These are phyloP conservation scores for Metroxylon sagu DNA, from an alignment of 176 grass and related monocot genomes.

Conservation along the genomic window DNA sequence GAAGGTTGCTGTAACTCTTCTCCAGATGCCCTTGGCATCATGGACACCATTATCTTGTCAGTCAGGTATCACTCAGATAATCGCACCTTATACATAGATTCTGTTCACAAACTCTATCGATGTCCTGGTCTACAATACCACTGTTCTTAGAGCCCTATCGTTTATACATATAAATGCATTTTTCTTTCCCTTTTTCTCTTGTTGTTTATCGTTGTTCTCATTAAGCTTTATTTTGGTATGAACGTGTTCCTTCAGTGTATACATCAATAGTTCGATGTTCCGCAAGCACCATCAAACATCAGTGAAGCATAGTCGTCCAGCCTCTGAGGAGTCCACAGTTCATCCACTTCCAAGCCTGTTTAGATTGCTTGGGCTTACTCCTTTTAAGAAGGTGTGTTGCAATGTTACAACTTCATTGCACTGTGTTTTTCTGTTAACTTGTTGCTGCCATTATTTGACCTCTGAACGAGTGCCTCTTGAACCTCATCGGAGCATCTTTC, in stretches of 20 bases:
- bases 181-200: background rate
- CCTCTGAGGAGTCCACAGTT: slow-evolving; percentile 49
- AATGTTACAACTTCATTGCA: too few species aligned
- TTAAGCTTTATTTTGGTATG: background rate
- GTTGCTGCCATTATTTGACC: too few species aligned
- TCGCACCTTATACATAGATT: background rate
- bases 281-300: slow-evolving; percentile 33
- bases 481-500: too few species aligned
- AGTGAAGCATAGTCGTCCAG: slow-evolving; percentile 20
- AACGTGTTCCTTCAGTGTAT: slow-evolving; percentile 31
- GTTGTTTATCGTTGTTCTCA: background rate
- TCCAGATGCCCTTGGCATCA: slow-evolving; percentile 63
- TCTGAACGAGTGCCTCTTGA: too few species aligned
- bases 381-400: slow-evolving; percentile 61
- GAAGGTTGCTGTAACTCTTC: slow-evolving; percentile 48
- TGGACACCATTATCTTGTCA: slow-evolving; percentile 66
- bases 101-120: background rate
- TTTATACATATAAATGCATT: background rate
- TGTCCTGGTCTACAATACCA: background rate
- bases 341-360: slow-evolving; percentile 60
- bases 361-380: slow-evolving; percentile 56
- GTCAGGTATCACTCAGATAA: slow-evolving; percentile 45
- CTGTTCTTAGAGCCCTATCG: too few species aligned
- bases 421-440: too few species aligned
- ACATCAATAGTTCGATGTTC: slow-evolving; percentile 67